phyloP scores from a whole-genome alignment of 352 stramenopile genomes.

The Phytophthora pini region DNA sequence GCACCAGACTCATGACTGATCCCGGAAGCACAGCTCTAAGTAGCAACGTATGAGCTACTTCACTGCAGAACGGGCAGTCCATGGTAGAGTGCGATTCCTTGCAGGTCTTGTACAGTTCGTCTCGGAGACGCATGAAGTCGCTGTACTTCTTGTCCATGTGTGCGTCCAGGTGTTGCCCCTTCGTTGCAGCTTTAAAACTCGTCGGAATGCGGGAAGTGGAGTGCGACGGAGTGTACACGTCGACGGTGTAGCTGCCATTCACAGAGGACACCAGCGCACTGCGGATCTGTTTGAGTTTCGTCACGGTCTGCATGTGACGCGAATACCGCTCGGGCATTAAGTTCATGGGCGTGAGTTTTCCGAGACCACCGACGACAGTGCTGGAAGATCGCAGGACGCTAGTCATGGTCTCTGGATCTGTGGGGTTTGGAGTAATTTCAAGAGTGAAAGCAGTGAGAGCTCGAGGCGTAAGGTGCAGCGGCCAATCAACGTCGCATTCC shows the following conservation, averaged over 20 bases:
- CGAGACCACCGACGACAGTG: constrained; percentile 10
- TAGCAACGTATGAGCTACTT: constrained; percentile 37
- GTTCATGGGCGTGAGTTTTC: constrained; percentile 17
- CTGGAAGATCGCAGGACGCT: constrained; percentile 2
- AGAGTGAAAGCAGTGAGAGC: constrained; percentile 8
- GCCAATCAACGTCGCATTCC: constrained; percentile 3
- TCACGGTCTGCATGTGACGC: constrained; percentile 36
- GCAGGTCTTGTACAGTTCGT: constrained; percentile 33
- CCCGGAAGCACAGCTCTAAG: constrained; percentile 25
- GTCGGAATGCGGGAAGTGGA: constrained; percentile 12
- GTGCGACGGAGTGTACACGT: constrained; percentile 26
- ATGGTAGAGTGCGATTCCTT: constrained; percentile 13
- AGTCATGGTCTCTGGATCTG: background rate
- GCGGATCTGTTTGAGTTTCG: constrained; percentile 30
- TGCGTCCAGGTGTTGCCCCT: constrained; percentile 8
- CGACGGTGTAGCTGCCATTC: constrained; percentile 13
- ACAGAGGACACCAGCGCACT: constrained; percentile 4
- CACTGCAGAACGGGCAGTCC: constrained; percentile 41
- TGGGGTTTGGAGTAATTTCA: constrained; percentile 4
- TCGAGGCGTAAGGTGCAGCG: background rate
- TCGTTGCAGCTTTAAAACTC: constrained; percentile 1
- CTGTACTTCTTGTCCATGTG: constrained; percentile 26
- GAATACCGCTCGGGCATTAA: constrained; percentile 41
- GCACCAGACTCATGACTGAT: constrained; percentile 13
- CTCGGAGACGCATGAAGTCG: constrained; percentile 45